These are phyloP conservation scores for Flaveria trinervia DNA, from an alignment of 129 eudicot genomes.

Conservation along the genomic window DNA sequence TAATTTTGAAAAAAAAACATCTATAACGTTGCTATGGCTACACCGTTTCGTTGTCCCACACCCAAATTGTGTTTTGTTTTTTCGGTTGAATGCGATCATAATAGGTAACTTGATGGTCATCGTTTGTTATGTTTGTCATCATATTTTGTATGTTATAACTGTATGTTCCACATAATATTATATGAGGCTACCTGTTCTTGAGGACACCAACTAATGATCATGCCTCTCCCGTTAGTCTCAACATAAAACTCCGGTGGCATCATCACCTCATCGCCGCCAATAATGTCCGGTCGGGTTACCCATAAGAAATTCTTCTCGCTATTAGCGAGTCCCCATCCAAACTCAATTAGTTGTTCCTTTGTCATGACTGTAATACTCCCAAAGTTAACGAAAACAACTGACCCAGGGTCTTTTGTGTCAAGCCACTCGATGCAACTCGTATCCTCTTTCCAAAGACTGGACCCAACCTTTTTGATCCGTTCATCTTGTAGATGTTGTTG, in stretches of 20 bases:
- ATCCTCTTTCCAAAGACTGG: constrained; percentile 64
- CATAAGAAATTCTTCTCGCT: constrained; percentile 59
- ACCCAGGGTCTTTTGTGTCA: constrained; percentile 40
- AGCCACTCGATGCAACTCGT: constrained; percentile 59
- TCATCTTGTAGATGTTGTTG: constrained; percentile 36
- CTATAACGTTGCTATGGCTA: neutral
- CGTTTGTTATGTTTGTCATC: too few relatives aligned
- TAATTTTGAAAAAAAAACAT: neutral
- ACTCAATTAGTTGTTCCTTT: constrained; percentile 48
- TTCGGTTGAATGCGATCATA: too few relatives aligned
- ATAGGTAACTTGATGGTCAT: too few relatives aligned
- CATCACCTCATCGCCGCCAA: constrained; percentile 42
- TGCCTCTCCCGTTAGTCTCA: constrained; percentile 48
- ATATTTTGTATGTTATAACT: too few relatives aligned
- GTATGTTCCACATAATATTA: neutral
- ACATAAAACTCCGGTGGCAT: constrained; percentile 41
- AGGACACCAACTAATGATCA: constrained; percentile 60
- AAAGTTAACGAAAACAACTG: constrained; percentile 63
- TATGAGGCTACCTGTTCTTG: constrained; percentile 45
- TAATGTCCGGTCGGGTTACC: constrained; percentile 57
- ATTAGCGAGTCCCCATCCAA: constrained; percentile 75
- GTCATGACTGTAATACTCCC: constrained; percentile 64
- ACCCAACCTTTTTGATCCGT: constrained; percentile 14
- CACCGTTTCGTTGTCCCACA: neutral
- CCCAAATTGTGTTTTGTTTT: too few relatives aligned